Conservation (phyloP, 2,329 filamentous ascomycete genomes). For the Cladosporium sp. region DNA sequence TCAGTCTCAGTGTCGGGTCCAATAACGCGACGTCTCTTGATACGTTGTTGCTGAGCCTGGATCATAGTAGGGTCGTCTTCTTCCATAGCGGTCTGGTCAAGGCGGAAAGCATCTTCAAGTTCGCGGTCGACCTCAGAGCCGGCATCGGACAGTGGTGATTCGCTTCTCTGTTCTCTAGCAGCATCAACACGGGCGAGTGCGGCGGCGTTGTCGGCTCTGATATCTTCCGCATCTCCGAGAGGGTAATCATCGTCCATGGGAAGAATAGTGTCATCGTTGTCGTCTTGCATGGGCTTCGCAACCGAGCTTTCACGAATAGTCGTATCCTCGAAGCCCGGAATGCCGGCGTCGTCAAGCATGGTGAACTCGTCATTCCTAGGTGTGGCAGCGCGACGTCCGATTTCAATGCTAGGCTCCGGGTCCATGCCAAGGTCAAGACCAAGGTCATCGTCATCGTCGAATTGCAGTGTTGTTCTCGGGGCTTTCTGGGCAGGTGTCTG, state of each 20-base stretch:
- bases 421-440: constrained; percentile 63
- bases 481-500: constrained; percentile 26
- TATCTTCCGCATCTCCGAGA: constrained; percentile 36
- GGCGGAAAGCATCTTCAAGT: constrained; percentile 57
- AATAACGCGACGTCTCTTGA: constrained; percentile 76
- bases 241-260: constrained; percentile 34
- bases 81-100: constrained; percentile 30
- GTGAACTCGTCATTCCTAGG: constrained; percentile 52
- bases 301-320: constrained; percentile 23
- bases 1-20: constrained; percentile 77
- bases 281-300: constrained; percentile 12
- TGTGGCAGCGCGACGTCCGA: constrained; percentile 78
- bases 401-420: constrained; percentile 64
- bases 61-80: constrained; percentile 49
- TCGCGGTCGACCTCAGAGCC: constrained; percentile 53
- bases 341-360: constrained; percentile 51
- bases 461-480: constrained; percentile 28
- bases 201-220: constrained; percentile 38
- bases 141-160: constrained; percentile 53
- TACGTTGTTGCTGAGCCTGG: constrained; percentile 61
- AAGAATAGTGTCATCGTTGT: constrained; percentile 23
- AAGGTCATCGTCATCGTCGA: constrained; percentile 54
- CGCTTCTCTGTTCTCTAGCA: constrained; percentile 36
- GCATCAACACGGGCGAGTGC: constrained; percentile 41
- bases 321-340: constrained; percentile 41